Base-by-base conservation (phyloP, 345 rosid genomes). In the Linum trigynum region DNA sequence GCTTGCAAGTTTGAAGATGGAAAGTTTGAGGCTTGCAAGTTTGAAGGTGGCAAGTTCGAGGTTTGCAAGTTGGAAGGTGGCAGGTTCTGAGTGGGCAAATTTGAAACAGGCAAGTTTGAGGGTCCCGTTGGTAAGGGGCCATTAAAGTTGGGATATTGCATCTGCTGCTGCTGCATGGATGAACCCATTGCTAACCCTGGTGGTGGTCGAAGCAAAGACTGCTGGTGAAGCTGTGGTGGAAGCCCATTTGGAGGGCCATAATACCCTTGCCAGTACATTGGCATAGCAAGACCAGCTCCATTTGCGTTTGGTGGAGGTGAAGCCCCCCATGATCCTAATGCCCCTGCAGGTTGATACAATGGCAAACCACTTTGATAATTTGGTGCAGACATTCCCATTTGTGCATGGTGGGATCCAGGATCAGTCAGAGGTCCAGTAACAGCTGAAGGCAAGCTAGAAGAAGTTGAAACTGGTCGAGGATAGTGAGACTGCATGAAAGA, bases 251-350 rank as follows among this genome's bases (percentile, higher is more conserved):
- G 23, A 3, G 81, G 58, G 3, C 73, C 81, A 67, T 80, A 74
- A 63, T 67, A 80, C n/a, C 83, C 79, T 66, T 74, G 81, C 83
- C 83, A 76, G 50, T 80, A 80, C 80, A 74, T 76, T 16, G 83
- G 80, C 80, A 76, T 76, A 40, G 83, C 71, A 39, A 74, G 75
- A 61, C 80, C 78, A 64, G 43, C 17, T 38, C 62, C 72, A 48
- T 67, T 76, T 39, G 76, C 55, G 17, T 65, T 64, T 58, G 80
- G 71, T 59, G 67, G 65, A 42, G 74, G 64, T 64, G 72, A 62
- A 3, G 79, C 42, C 51, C 75, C 73, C 83, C 77, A 72, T 36
- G 77, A 57, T 3, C 76, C 76, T 69, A 80, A 72, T 58, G 39
- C 67, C 38, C 57, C 65, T 39, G 73, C 73, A 36, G 81, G 77